These are phyloP conservation scores for Colletotrichum godetiae DNA, from an alignment of 2,329 filamentous ascomycete species.

Conservation along the genomic window DNA sequence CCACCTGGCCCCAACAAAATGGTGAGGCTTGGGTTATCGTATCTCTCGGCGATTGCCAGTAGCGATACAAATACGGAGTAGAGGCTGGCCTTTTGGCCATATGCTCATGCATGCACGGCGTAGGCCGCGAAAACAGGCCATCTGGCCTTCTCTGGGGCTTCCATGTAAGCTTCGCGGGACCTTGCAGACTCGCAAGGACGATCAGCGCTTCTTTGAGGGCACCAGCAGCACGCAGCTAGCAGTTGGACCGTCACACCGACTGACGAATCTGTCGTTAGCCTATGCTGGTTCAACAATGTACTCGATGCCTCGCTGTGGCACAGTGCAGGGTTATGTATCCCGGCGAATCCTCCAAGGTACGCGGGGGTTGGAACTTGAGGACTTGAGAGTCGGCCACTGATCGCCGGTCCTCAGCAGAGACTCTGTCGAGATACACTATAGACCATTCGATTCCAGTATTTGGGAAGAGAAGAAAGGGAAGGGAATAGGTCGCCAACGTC, in stretches of 20 bases:
- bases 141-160: constrained; percentile 21
- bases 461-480: not conserved
- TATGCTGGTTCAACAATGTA: constrained; percentile 25
- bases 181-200: constrained; percentile 28
- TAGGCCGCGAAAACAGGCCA: constrained; percentile 28
- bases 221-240: constrained; percentile 25
- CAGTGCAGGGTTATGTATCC: constrained; percentile 11
- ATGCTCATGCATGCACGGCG: not conserved
- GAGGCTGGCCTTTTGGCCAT: not conserved
- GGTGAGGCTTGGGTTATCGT: not conserved
- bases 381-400: not conserved
- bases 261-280: constrained; percentile 30
- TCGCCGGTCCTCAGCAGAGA: constrained; percentile 7
- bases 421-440: constrained; percentile 11
- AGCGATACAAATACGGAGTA: not conserved
- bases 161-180: constrained; percentile 29
- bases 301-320: constrained; percentile 4
- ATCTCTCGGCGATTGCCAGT: not conserved
- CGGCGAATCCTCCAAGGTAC: constrained; percentile 9
- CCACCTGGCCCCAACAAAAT: not conserved
- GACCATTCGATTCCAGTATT: constrained; percentile 8
- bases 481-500: not conserved
- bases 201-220: constrained; percentile 17
- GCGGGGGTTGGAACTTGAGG: not conserved
- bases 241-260: constrained; percentile 31